Base-by-base conservation (phyloP, 169 alveolate genomes). In the Plasmodium yoelii region DNA sequence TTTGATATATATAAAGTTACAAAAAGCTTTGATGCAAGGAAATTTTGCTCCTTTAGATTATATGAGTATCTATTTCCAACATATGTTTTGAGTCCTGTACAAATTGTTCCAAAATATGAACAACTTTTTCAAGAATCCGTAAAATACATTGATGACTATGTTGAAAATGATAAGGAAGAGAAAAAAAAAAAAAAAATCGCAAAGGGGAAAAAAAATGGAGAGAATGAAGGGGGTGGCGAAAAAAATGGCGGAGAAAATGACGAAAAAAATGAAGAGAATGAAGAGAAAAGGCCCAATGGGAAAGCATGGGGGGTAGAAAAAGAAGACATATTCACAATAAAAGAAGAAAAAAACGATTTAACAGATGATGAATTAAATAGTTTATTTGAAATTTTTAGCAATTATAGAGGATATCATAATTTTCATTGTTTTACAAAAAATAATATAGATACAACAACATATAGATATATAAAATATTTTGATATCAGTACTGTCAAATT, bases 11-110 rank as follows among this genome's bases (percentile, higher is more conserved):
- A 88, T 64, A 84, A 96, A 15, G 97, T 95, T 44, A 94, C 97
- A n/a, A 94, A 93, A 67, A 95, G 96, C 28, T 95, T 95, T 63
- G 96, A 94, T 70, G 97, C 97, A 3, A 80, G 96, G 91, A 91
- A 91, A 34, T 92, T 93, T 82, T 95, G 97, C 82, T 95, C 97
- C 6, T 93, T 94, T 65, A 92, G 97, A 34, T 94, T 73, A 44
- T 95, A 95, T 34, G 97, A 95, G 60, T 95, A 95, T 73, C 73
- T 95, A 44, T 57, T 95, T 64, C 97, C 97, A 9, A 93, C 68
- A 18, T 94, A 75, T 70, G 77, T 95, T 55, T 72, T 93, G 44
- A 59, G 90, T 8, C 74, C 68, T 19, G 89, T 88, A 3, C 63
- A 61, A 42, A 90, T 84, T n/a, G 28, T 61, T 18, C 86, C 49